Evolutionary conservation across 1,284 basidiomycete genomes (phyloP).

Genomic region (Cryptococcus depauperatus): DNA sequence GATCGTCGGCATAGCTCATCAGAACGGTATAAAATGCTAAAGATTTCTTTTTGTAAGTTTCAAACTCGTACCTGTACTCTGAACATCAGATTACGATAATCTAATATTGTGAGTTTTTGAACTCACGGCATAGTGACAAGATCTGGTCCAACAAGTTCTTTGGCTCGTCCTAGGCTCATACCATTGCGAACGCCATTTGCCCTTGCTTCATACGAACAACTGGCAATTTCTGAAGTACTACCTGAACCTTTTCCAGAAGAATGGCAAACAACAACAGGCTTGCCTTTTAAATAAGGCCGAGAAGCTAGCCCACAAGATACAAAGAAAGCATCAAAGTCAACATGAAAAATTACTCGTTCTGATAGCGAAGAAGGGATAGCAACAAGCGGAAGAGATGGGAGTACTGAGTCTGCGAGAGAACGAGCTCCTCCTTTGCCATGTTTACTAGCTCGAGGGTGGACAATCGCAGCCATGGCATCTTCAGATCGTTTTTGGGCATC

Average conservation of each 20-base stretch:
- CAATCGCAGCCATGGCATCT: constrained; percentile 10
- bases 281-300: constrained; percentile 69
- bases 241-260: constrained; percentile 56
- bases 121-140: constrained; percentile 77
- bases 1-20: constrained; percentile 77
- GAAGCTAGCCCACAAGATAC: constrained; percentile 77
- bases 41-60: constrained; percentile 71
- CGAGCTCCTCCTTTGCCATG: background rate
- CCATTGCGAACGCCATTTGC: constrained; percentile 82
- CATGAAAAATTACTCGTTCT: constrained; percentile 76
- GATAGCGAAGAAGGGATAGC: background rate
- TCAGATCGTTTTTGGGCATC: constrained; percentile 68
- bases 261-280: constrained; percentile 91
- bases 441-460: background rate
- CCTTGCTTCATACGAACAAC: constrained; percentile 87
- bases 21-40: constrained; percentile 86
- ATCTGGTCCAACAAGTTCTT: constrained; percentile 58
- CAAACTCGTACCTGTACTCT: constrained; percentile 46
- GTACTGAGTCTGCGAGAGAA: constrained; percentile 20
- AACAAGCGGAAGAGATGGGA: constrained; percentile 12
- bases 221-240: constrained; percentile 90
- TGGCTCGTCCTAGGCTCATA: constrained; percentile 86
- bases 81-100: constrained; percentile 7
- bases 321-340: constrained; percentile 97
- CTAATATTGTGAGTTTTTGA: background rate